These are phyloP conservation scores for Aspergillus coremiiformis DNA, from an alignment of 495 filamentous ascomycete genomes.

Conservation along the genomic window DNA sequence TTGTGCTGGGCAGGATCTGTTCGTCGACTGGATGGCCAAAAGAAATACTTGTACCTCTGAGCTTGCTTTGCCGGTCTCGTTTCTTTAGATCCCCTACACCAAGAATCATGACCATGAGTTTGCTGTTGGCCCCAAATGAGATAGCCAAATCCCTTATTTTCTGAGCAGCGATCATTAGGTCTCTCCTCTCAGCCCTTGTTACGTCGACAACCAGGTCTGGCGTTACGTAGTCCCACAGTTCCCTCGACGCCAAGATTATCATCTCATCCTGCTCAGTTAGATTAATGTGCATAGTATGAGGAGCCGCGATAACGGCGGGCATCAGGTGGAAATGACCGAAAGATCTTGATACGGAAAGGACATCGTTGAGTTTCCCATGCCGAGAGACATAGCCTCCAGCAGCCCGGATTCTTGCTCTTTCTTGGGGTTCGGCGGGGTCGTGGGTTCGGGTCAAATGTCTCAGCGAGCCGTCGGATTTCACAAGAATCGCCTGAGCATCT, in stretches of 20 bases:
- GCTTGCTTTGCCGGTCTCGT: conserved; percentile 57
- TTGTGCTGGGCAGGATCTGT: conserved; percentile 51
- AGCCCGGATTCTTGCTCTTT: conserved; percentile 84
- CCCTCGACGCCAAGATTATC: conserved; percentile 81
- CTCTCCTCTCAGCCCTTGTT: conserved; percentile 69
- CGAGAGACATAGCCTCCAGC: conserved; percentile 93
- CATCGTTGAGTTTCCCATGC: conserved; percentile 86
- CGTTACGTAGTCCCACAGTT: conserved; percentile 89
- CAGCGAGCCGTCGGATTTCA: conserved; percentile 75
- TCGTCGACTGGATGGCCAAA: conserved; percentile 63
- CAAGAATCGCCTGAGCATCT: conserved; percentile 88
- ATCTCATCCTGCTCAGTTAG: conserved; percentile 90
- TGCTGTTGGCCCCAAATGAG: conserved; percentile 83
- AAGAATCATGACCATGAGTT: conserved; percentile 98
- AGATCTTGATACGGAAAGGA: conserved; percentile 82
- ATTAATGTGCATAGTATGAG: conserved; percentile 68
- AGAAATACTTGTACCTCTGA: conserved; percentile 70
- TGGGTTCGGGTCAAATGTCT: conserved; percentile 82
- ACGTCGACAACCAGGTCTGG: conserved; percentile 89
- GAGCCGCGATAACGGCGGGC: conserved; percentile 87
- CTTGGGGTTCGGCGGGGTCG: conserved; percentile 75
- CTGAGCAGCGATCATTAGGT: conserved; percentile 94
- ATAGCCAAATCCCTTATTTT: conserved; percentile 93
- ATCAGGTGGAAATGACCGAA: conserved; percentile 92
- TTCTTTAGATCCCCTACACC: conserved; percentile 85